Base-by-base conservation (phyloP, 352 stramenopile genomes). In the Globisporangium acanthophoron region DNA sequence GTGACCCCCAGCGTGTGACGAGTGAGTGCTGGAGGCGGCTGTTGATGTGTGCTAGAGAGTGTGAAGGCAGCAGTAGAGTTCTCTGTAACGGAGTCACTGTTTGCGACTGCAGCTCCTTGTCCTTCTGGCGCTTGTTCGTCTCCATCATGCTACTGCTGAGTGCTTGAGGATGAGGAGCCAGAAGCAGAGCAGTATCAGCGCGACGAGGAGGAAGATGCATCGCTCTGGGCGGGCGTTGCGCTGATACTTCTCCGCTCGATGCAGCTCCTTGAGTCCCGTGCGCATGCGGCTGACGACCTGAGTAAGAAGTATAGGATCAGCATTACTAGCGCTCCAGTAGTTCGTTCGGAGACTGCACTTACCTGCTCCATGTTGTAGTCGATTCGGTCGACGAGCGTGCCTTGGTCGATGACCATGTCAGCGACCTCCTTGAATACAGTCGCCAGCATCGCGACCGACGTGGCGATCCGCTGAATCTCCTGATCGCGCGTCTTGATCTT, bases 311-410 rank as follows among this genome's bases (percentile, higher is more conserved):
- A 53, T 18, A 15, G 8, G 15, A 7, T 31, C 46, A 3, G 43
- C 8, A 49, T 18, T 18, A 7, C 24, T 31, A 8, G 2, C 18
- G 18, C 39, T 6, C n/a, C 6, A 18, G 7, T 3, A 15, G 20
- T 7, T 21, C 18, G 44, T 1, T 20, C 44, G 21, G 16, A 18
- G 46, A n/a, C 20, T 55, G 13, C 29, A 18, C 49, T 7, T 64
- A 90, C 82, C 76, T 90, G 78, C 35, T 90, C 78, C 79, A 93
- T 92, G 70, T 93, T 93, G 73, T 90, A 93, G 67, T 93, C 84
- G 56, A 93, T 93, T 6, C 84, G 75, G 58, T 93, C 84, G n/a
- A 93, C 67, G 29, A 93, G 66, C 21, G 81, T 89, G 27, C 84
- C 84, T 59, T 93, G 84, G 48, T 90, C 80, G 45, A 93, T 92